phyloP scores from a whole-genome alignment of 768 basidiomycete genomes.

The Lactarius quietus region DNA sequence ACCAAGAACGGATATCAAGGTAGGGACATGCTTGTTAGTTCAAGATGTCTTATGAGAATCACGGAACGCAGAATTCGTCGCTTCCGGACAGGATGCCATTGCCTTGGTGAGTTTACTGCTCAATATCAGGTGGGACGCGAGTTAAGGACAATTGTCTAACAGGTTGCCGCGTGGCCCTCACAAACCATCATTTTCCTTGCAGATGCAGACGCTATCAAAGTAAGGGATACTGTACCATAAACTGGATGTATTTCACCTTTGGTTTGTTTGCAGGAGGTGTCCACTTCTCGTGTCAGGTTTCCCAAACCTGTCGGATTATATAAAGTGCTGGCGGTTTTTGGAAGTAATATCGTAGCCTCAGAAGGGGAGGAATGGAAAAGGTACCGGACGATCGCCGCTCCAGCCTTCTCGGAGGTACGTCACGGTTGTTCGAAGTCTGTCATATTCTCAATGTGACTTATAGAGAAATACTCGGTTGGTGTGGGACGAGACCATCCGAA shows the following conservation, averaged over 20 bases:
- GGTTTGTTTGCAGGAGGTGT: no score
- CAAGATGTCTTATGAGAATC: background rate
- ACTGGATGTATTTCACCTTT: background rate
- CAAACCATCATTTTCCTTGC: constrained; percentile 9
- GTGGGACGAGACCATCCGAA: constrained; percentile 37
- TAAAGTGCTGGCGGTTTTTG: constrained; percentile 46
- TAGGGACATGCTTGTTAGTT: background rate
- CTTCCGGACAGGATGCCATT: constrained; percentile 14
- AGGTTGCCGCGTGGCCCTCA: constrained; percentile 9
- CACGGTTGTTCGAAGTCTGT: background rate
- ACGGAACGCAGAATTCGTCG: constrained; percentile 3
- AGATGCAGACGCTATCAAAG: constrained; percentile 20
- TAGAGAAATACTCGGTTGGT: constrained; percentile 39
- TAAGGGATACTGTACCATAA: background rate
- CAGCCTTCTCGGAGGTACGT: constrained; percentile 58
- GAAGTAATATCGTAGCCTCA: constrained; percentile 57
- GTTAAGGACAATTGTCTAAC: background rate
- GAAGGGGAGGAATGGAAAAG: constrained; percentile 66
- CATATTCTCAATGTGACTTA: background rate
- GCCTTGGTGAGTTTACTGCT: background rate
- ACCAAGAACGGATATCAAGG: background rate
- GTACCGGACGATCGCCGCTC: constrained; percentile 57
- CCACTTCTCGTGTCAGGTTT: constrained; percentile 45
- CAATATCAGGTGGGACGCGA: no score
- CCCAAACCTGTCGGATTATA: constrained; percentile 55